Conservation (phyloP, 2,329 filamentous ascomycete species). For the Alternaria tenuissima region DNA sequence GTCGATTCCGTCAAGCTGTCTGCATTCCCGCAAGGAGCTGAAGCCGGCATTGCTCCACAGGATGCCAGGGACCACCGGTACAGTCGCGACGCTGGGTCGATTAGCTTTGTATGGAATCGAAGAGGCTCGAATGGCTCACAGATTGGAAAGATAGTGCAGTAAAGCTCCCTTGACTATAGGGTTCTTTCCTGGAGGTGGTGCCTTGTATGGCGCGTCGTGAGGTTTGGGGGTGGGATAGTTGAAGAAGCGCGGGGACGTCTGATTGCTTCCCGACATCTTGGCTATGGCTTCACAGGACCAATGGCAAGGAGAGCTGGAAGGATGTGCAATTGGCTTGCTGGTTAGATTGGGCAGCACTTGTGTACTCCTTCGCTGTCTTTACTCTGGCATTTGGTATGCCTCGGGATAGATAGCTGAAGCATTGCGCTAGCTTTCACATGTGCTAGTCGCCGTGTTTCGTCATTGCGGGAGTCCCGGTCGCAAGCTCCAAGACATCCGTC, state of each 20-base stretch:
- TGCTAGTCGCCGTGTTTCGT: background rate
- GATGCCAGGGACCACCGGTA: constrained; percentile 67
- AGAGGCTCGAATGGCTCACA: constrained; percentile 58
- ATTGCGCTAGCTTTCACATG: constrained; percentile 7
- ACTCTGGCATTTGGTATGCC: background rate
- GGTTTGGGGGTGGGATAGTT: constrained; percentile 48
- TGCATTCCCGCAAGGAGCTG: constrained; percentile 62
- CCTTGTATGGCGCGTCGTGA: constrained; percentile 45
- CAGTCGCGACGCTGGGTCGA: constrained; percentile 63
- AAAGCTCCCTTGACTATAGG: constrained; percentile 73
- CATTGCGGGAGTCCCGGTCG: background rate
- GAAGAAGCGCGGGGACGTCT: constrained; percentile 35
- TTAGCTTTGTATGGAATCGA: constrained; percentile 15
- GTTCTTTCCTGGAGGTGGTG: constrained; percentile 61
- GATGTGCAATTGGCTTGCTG: background rate
- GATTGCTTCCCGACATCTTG: constrained; percentile 34
- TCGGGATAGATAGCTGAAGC: constrained; percentile 9
- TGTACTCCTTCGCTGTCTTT: background rate
- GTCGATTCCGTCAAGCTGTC: constrained; percentile 62
- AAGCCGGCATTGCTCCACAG: constrained; percentile 79
- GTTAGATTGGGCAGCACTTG: background rate
- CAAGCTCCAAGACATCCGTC: background rate
- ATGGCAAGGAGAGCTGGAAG: background rate
- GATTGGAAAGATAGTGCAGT: constrained; percentile 67
- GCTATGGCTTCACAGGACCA: constrained; percentile 6